Evolutionary conservation across 495 filamentous ascomycete species (phyloP), one percentile per base, ranked within the genome.

Genomic region (Aeminium ludgeri): DNA sequence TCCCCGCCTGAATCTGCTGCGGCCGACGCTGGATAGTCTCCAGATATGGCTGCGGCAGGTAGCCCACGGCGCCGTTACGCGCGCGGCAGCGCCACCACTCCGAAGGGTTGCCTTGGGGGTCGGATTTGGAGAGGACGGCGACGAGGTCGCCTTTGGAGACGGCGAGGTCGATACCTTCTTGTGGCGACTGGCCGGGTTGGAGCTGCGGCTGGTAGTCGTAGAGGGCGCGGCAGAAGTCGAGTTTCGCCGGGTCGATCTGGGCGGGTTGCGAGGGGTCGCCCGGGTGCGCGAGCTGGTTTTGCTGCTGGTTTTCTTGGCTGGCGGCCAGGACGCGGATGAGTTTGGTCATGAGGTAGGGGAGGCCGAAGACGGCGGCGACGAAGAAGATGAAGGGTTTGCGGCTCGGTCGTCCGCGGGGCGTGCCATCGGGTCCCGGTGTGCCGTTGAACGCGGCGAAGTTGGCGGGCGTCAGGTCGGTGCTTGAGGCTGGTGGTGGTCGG

Each of bases 21-120:
- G 76, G 74, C 46, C 64, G 65, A 34, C 80, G 66, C 52, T 78
- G 71, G 43, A 91, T 80, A 6, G 75, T 69, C 62, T 93, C 86
- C 37, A 99, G 68, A 61, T 94, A 99, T 0, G 81, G 79, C 2
- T 76, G 70, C 5, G 89, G 89, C 10, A 99, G 67, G 55, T 94
- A 99, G 1, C 89, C 89, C 35, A 94, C 76, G 15, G 83, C 66
- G 13, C 84, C 85, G 55, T 96, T 86, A 36, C 91, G 67, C n/a
- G 86, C 81, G 41, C 89, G 69, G 61, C 89, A 99, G 43, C 80
- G 75, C 89, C 89, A 99, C 89, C 89, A 99, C 56, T 96, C 86
- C 38, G 75, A 80, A 10, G 84, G 76, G 50, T 93, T 82, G 35
- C 91, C 91, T 59, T 85, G 70, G 1, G 89, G 87, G 55, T 99